Evolutionary conservation across 2,329 filamentous ascomycete species (phyloP).

Genomic region (Pseudogymnoascus destructans): DNA sequence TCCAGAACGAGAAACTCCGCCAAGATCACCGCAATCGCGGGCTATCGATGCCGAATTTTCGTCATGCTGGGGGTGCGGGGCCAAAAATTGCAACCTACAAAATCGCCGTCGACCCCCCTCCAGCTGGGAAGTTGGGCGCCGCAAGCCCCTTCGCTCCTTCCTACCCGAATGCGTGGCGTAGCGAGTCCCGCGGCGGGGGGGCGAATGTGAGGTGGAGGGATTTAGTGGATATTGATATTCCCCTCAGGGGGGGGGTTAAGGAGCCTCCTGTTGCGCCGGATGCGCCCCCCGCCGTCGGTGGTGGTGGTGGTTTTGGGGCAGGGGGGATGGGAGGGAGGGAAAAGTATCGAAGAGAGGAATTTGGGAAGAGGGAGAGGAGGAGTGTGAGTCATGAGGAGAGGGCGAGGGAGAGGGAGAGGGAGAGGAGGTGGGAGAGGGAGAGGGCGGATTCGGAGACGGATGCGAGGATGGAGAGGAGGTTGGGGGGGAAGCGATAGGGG

Average conservation of each 20-base stretch:
- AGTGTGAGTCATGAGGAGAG: conserved; percentile 10
- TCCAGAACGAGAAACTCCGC: neutral
- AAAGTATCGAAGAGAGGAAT: conserved; percentile 10
- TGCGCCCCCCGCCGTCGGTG: conserved; percentile 6
- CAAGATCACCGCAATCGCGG: neutral
- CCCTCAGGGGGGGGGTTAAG: neutral
- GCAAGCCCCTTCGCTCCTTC: conserved; percentile 21
- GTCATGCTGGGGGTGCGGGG: neutral
- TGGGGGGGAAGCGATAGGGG: conserved; percentile 10
- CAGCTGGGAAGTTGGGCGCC: conserved; percentile 9
- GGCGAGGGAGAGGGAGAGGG: conserved; percentile 11
- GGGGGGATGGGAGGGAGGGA: conserved; percentile 24
- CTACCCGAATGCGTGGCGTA: conserved; percentile 28
- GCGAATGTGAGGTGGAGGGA: conserved; percentile 17
- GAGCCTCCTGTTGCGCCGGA: neutral
- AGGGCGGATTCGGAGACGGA: neutral
- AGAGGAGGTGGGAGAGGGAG: conserved; percentile 8
- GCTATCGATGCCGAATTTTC: neutral
- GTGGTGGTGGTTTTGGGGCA: neutral
- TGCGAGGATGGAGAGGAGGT: neutral
- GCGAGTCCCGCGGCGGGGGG: conserved; percentile 28
- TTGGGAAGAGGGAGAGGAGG: neutral
- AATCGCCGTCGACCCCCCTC: neutral
- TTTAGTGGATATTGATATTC: conserved; percentile 10
- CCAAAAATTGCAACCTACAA: conserved; percentile 14